Evolutionary conservation across 2,329 filamentous ascomycete genomes (phyloP).

Genomic region (Fusarium neocosmosporiellum): DNA sequence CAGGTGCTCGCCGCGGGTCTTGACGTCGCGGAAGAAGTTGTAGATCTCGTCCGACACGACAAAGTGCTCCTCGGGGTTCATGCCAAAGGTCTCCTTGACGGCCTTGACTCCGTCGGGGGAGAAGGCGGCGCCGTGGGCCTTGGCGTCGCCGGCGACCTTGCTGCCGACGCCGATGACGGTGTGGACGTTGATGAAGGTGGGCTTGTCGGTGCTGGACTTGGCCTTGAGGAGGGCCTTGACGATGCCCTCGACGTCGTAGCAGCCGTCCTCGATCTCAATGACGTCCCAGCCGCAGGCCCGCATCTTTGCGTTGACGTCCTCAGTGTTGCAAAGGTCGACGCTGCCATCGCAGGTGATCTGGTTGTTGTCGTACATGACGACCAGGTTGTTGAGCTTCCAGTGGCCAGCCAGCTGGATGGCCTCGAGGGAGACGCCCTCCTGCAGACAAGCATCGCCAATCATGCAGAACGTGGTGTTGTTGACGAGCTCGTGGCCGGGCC

Average conservation of each 20-base stretch:
- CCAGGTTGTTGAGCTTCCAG: slow-evolving; percentile 65
- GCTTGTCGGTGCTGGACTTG: slow-evolving; percentile 57
- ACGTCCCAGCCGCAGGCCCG: slow-evolving; percentile 66
- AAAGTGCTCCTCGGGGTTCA: slow-evolving; percentile 51
- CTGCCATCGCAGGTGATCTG: slow-evolving; percentile 69
- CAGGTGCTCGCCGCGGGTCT: slow-evolving; percentile 55
- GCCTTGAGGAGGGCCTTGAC: slow-evolving; percentile 59
- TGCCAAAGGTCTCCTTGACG: slow-evolving; percentile 49
- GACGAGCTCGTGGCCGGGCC: slow-evolving; percentile 59
- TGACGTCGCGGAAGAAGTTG: slow-evolving; percentile 61
- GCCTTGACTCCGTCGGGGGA: slow-evolving; percentile 62
- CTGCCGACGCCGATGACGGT: slow-evolving; percentile 68
- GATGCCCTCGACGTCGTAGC: slow-evolving; percentile 57
- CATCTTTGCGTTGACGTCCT: slow-evolving; percentile 70
- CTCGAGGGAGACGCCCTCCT: slow-evolving; percentile 68
- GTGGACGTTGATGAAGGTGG: slow-evolving; percentile 67
- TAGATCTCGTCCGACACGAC: slow-evolving; percentile 58
- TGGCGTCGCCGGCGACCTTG: slow-evolving; percentile 60
- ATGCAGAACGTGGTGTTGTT: slow-evolving; percentile 67
- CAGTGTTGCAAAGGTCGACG: slow-evolving; percentile 63
- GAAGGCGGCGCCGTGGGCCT: slow-evolving; percentile 68
- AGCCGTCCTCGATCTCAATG: slow-evolving; percentile 64
- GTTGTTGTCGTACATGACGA: slow-evolving; percentile 71
- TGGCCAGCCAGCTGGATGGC: slow-evolving; percentile 68
- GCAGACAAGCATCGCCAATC: slow-evolving; percentile 68